These are phyloP conservation scores for Phoma sp. DNA, from an alignment of 2,329 filamentous ascomycete species.

Conservation along the genomic window DNA sequence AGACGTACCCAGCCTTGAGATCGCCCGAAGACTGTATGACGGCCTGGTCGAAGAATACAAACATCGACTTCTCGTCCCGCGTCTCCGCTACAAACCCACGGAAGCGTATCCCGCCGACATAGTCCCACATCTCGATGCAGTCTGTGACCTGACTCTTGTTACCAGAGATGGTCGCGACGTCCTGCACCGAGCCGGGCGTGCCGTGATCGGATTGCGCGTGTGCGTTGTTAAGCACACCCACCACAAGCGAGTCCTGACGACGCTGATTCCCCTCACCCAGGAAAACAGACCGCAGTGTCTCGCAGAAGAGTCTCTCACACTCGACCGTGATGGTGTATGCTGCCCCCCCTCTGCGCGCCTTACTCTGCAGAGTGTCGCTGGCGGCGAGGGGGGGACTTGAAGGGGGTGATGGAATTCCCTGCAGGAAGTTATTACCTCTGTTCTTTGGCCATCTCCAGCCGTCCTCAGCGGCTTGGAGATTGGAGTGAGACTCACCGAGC, in stretches of 20 bases:
- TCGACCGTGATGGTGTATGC: constrained; percentile 96
- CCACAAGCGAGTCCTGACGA: constrained; percentile 82
- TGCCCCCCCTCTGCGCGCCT: constrained; percentile 78
- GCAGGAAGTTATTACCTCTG: constrained; percentile 39
- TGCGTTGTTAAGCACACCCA: constrained; percentile 67
- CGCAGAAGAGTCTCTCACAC: constrained; percentile 99
- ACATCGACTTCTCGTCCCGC: constrained; percentile 74
- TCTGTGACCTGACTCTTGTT: constrained; percentile 55
- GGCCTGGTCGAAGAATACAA: constrained; percentile 83
- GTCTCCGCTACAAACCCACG: constrained; percentile 81
- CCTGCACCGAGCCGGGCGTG: constrained; percentile 36
- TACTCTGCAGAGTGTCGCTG: constrained; percentile 59
- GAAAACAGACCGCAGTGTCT: constrained; percentile 92
- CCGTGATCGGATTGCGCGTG: constrained; percentile 41
- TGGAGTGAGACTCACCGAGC: constrained; percentile 45
- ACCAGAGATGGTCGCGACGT: constrained; percentile 13
- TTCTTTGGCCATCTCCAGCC: neutral
- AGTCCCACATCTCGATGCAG: constrained; percentile 85
- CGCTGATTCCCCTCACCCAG: constrained; percentile 88
- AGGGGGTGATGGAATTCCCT: constrained; percentile 83
- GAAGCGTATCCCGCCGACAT: constrained; percentile 82
- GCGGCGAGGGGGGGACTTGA: constrained; percentile 89
- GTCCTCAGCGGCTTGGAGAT: neutral
- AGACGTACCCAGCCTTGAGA: constrained; percentile 82
- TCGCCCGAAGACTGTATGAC: constrained; percentile 69